Conservation (phyloP, 768 basidiomycete species). For the Calocybe indica region DNA sequence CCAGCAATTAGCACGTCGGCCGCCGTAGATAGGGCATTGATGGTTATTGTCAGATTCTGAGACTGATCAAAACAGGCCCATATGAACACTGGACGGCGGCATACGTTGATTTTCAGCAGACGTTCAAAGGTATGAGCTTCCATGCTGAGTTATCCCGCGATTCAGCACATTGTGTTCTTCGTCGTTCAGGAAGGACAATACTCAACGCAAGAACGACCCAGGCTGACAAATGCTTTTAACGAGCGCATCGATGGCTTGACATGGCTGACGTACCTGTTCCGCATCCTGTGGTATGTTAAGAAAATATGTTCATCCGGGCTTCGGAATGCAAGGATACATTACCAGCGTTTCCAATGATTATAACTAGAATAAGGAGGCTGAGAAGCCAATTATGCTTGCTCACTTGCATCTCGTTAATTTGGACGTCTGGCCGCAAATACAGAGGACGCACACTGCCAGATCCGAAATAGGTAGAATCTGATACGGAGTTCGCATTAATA, state of each 20-base stretch:
- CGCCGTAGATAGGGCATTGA: slow-evolving; percentile 44
- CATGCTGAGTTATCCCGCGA: no score
- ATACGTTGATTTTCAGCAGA: no score
- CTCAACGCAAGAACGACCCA: slow-evolving; percentile 38
- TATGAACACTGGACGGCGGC: no score
- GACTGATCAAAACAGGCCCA: neutral
- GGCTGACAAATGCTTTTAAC: slow-evolving; percentile 15
- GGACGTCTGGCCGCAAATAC: no score
- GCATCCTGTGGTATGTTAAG: slow-evolving; percentile 15
- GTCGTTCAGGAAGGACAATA: neutral
- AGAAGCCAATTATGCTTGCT: slow-evolving; percentile 34
- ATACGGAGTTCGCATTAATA: neutral
- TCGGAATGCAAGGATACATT: neutral
- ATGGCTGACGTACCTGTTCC: slow-evolving; percentile 23
- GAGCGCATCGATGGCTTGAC: no score
- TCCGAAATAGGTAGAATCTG: slow-evolving; percentile 44
- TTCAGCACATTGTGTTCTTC: neutral
- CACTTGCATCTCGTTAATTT: slow-evolving; percentile 16
- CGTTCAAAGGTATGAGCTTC: no score
- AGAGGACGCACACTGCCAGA: slow-evolving; percentile 36
- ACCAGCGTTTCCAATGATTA: slow-evolving; percentile 27
- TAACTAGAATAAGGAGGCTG: slow-evolving; percentile 22
- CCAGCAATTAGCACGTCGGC: slow-evolving; percentile 45
- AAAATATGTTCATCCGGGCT: no score
- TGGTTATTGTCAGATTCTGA: slow-evolving; percentile 40